Percentiles rank a stretch among this genome's conserved stretches.
phyloP scores from a whole-genome alignment of 768 basidiomycete species.

The Kwoniella bestiolae region DNA sequence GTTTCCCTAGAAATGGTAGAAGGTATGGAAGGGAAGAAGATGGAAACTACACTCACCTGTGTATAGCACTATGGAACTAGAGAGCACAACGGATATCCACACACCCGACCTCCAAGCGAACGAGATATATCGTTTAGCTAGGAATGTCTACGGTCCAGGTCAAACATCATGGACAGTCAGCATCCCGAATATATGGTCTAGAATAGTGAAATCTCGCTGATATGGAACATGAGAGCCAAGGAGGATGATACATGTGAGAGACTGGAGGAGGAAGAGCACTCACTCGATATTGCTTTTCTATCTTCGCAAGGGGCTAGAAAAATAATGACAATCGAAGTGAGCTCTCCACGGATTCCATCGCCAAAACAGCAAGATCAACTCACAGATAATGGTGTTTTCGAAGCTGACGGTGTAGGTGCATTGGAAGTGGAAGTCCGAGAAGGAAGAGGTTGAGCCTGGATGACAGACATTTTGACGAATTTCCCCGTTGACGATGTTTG shows the following conservation, averaged over 20 bases:
- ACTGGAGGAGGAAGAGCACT: slow-evolving; percentile 2
- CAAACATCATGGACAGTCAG: too few species aligned
- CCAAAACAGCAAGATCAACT: neutral
- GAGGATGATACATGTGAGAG: neutral
- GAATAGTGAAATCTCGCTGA: too few species aligned
- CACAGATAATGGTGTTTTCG: neutral
- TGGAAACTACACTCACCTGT: slow-evolving; percentile 13
- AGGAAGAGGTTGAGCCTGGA: slow-evolving; percentile 12
- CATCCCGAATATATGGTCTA: too few species aligned
- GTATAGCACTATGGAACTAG: slow-evolving; percentile 15
- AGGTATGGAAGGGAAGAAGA: neutral
- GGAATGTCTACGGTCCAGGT: too few species aligned
- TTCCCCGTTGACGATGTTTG: too few species aligned
- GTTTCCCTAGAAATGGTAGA: too few species aligned
- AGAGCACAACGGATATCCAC: slow-evolving; percentile 22
- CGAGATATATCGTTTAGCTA: slow-evolving; percentile 29
- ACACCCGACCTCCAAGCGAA: slow-evolving; percentile 24
- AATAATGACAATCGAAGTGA: neutral
- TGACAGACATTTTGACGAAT: slow-evolving; percentile 11
- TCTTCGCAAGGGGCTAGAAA: slow-evolving; percentile 23
- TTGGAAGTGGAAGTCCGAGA: slow-evolving; percentile 7
- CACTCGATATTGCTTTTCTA: slow-evolving; percentile 39
- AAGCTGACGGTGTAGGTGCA: neutral
- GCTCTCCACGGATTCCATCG: neutral
- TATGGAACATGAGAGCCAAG: neutral